phyloP scores from a whole-genome alignment of 331 rosid species.

The Quercus tomentella region DNA sequence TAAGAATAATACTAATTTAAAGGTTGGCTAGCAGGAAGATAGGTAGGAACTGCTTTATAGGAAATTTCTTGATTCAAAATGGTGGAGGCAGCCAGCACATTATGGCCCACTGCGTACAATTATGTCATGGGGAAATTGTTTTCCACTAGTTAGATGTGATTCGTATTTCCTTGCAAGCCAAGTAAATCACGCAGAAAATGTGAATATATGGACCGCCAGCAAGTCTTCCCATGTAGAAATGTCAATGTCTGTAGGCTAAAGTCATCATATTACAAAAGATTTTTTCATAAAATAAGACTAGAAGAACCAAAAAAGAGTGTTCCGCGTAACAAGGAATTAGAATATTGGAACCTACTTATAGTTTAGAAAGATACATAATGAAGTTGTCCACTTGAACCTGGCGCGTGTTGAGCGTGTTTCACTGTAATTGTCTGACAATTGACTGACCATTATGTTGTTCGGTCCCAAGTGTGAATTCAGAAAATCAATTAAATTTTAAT shows the following conservation, averaged over 20 bases:
- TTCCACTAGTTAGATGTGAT: not conserved
- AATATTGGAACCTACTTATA: not conserved
- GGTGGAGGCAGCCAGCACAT: not conserved
- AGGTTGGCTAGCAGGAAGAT: not conserved
- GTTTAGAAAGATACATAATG: not conserved
- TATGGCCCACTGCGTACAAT: slow-evolving; percentile 4
- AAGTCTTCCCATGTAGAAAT: not conserved
- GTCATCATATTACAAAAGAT: not conserved
- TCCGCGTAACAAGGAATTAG: not conserved
- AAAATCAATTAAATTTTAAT: no score
- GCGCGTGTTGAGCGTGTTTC: not conserved
- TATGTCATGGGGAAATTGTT: not conserved
- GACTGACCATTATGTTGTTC: no score
- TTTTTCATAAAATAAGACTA: not conserved
- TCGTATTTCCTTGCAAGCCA: slow-evolving; percentile 16
- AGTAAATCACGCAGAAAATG: slow-evolving; percentile 21
- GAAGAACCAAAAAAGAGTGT: not conserved
- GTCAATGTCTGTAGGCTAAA: not conserved
- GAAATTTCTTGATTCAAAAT: not conserved
- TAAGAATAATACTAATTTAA: not conserved
- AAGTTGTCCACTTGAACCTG: not conserved
- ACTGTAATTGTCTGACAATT: not conserved
- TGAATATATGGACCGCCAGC: not conserved
- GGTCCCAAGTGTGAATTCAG: no score
- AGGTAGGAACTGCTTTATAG: slow-evolving; percentile 7